Base-by-base conservation (phyloP, 1,284 basidiomycete genomes). In the Gastroboletus turbinatus region DNA sequence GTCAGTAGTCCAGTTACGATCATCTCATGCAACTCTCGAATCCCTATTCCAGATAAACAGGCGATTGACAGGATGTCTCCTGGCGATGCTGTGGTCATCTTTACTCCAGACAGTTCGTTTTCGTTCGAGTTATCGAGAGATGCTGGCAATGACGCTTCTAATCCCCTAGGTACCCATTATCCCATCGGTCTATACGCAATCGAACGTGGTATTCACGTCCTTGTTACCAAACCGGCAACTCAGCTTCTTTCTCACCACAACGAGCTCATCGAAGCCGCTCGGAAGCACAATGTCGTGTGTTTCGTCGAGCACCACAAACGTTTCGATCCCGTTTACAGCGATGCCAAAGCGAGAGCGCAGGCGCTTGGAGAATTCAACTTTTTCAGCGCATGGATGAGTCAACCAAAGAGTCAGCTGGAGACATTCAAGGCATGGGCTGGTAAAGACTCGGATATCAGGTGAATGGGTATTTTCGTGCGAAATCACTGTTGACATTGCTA, bases 351-450 rank as follows among this genome's bases (percentile, higher is more conserved):
- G 8, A 82, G 89, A 53, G 87, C 92, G 16, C 82, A 81, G 35
- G 77, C 82, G 25, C 80, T 96, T 47, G 94, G 94, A 45, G 91
- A 96, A 70, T 94, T 96, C 76, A 95, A 94, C 76, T 97, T 94
- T 75, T 90, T 90, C 78, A 89, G 77, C 62, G 88, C 89, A 46
- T 91, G 88, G 89, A 97, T 97, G 94, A 93, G 90, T 66, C 94
- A 96, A 72, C 94, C 94, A 46, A 97, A 97, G 77, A 88, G 84
- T 68, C 94, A 97, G 75, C 81, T 97, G 29, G 91, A 94, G 74
- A 96, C 94, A 0, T 96, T 96, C 84, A 87, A 88, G 59, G 90
- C 90, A 19, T 96, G 94, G 94, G 94, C 94, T 9, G 94, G 94
- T 23, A 91, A 88, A 72, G 94, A 96, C 69, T 92, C 90, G 27